phyloP scores from a whole-genome alignment of 2,329 filamentous ascomycete genomes.

The Pestalotiopsis sp. region DNA sequence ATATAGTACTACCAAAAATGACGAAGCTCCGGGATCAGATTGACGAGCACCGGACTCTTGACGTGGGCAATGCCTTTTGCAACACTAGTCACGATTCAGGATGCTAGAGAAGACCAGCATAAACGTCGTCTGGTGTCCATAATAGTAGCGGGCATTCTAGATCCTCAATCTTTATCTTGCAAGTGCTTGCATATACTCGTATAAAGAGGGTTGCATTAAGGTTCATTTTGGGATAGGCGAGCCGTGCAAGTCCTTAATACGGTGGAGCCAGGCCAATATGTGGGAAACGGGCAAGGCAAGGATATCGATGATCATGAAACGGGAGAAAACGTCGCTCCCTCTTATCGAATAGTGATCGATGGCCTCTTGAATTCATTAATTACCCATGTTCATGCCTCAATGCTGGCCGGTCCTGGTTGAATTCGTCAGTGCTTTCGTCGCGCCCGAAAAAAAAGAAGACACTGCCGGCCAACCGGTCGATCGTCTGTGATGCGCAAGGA shows the following conservation, averaged over 20 bases:
- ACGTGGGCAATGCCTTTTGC: background rate
- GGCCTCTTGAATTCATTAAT: background rate
- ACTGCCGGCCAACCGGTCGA: background rate
- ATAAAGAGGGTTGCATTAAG: conserved; percentile 5
- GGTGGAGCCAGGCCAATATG: conserved; percentile 5
- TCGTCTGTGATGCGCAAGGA: background rate
- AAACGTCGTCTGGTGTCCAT: background rate
- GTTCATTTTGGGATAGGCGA: conserved; percentile 3
- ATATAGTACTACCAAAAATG: background rate
- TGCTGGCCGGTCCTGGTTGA: background rate
- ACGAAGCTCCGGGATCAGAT: background rate
- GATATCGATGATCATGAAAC: conserved; percentile 7
- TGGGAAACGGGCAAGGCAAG: conserved; percentile 6
- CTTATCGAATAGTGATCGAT: background rate
- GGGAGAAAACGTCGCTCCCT: background rate
- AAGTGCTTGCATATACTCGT: background rate
- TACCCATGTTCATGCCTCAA: background rate
- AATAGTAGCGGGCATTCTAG: background rate
- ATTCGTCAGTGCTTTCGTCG: background rate
- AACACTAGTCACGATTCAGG: background rate
- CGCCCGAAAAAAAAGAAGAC: background rate
- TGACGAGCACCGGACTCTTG: background rate
- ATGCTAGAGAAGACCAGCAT: background rate
- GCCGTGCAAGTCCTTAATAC: background rate
- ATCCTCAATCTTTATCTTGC: conserved; percentile 1